These are phyloP conservation scores for Ceratocystis harringtonii DNA, from an alignment of 2,329 filamentous ascomycete genomes.

Conservation along the genomic window DNA sequence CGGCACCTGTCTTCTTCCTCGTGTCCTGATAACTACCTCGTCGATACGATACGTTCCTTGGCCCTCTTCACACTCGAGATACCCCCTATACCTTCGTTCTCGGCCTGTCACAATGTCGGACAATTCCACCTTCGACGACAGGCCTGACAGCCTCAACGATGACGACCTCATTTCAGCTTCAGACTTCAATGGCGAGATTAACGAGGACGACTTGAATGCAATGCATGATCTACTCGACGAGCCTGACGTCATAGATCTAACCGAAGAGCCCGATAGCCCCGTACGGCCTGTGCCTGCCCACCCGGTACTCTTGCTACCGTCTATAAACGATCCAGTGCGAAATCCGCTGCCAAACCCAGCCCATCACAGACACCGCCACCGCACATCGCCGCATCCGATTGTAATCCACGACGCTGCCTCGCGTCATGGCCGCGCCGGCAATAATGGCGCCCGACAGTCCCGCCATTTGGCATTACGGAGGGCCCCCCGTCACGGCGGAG, in stretches of 20 bases:
- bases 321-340: conserved; percentile 27
- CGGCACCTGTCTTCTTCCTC: background rate
- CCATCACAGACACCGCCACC: conserved; percentile 21
- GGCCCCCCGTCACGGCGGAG: conserved; percentile 8
- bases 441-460: background rate
- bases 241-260: conserved; percentile 34
- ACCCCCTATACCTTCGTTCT: background rate
- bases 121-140: background rate
- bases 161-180: conserved; percentile 1
- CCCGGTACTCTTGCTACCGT: background rate
- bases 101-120: background rate
- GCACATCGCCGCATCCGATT: background rate
- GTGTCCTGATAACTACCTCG: background rate
- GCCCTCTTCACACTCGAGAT: background rate
- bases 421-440: background rate
- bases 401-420: background rate
- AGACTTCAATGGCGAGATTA: conserved; percentile 23
- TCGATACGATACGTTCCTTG: background rate
- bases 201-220: conserved; percentile 20
- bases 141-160: background rate
- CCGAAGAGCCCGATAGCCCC: conserved; percentile 36
- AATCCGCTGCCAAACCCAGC: conserved; percentile 31
- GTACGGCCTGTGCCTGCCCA: background rate
- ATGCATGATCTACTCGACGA: conserved; percentile 16
- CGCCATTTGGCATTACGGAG: background rate